phyloP scores from a whole-genome alignment of 2,329 filamentous ascomycete species.

The Xylariaceae sp. region DNA sequence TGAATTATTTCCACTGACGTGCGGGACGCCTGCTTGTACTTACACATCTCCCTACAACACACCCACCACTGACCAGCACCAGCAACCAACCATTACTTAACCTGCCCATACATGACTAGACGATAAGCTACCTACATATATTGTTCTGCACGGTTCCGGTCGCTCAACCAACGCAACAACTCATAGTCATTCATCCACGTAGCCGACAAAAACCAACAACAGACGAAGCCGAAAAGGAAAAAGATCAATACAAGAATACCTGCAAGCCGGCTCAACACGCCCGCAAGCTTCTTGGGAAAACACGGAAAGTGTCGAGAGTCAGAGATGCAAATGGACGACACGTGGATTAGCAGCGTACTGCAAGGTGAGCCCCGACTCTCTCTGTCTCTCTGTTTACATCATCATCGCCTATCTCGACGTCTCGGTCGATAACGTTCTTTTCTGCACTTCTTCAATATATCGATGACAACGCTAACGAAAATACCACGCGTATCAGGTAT shows the following conservation, averaged over 20 bases:
- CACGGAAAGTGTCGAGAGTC: not conserved
- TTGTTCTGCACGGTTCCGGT: no score
- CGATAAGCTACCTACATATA: no score
- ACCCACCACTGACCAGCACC: no score
- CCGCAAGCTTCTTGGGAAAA: not conserved
- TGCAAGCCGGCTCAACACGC: not conserved
- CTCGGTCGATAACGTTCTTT: no score
- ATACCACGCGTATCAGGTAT: conserved; percentile 28
- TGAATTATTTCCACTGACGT: not conserved
- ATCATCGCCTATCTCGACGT: not conserved
- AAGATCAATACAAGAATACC: not conserved
- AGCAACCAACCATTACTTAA: no score
- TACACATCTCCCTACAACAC: no score
- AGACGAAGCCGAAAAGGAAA: not conserved
- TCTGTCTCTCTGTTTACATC: not conserved
- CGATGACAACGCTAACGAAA: not conserved
- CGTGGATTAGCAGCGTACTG: conserved; percentile 27
- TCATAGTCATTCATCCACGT: not conserved
- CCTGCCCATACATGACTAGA: no score
- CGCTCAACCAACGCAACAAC: no score
- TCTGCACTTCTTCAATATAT: no score
- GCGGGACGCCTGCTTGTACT: not conserved
- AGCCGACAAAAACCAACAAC: not conserved
- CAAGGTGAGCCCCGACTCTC: conserved; percentile 24
- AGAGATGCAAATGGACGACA: conserved; percentile 24